Evolutionary conservation across 78 protist species (phyloP), one percentile per base, ranked within the genome.

Genomic region (Dictyostelium intermedium): DNA sequence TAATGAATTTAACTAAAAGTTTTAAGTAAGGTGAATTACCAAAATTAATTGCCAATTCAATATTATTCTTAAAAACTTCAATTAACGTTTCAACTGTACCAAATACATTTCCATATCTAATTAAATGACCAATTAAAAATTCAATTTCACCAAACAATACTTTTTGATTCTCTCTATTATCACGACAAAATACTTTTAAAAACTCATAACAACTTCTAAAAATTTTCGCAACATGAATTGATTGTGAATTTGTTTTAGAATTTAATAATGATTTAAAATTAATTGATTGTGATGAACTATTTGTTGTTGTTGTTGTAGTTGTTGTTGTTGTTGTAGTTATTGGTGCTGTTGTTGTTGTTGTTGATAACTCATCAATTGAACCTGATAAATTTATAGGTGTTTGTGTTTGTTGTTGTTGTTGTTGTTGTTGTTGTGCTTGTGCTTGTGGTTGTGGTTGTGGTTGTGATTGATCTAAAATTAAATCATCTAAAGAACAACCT

Each of bases 21-120:
- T 89, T 89, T 16, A 89, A 43, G 25, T 89, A 89, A 0, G 94
- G 94, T 10, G 94, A 80, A 35, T 80, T 83, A 3, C 94, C 87
- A 89, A 89, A 89, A 27, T 39, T 23, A 37, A 80, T 35, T 32
- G 66, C 66, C 14, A 89, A 35, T 43, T 78, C 45, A 13, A 89
- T 47, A 34, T 89, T 89, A 43, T 78, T 69, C 72, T 89, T 89
- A 30, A 89, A 89, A 5, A 89, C 37, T 32, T 89, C 87, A 37
- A 89, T 89, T 16, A 89, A 39, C n/a, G 94, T 89, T 30, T 89
- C 94, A 13, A 89, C 83, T 3, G 85, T 89, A 35, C 94, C 94
- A 80, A 89, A 89, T 8, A 89, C 84, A 35, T 89, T 89, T 25
- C 94, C 94, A 50, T 89, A 89, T 14, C 94, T 84, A 80, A 89